phyloP scores from a whole-genome alignment of 352 stramenopile genomes.

The Paralagenidium karlingii region DNA sequence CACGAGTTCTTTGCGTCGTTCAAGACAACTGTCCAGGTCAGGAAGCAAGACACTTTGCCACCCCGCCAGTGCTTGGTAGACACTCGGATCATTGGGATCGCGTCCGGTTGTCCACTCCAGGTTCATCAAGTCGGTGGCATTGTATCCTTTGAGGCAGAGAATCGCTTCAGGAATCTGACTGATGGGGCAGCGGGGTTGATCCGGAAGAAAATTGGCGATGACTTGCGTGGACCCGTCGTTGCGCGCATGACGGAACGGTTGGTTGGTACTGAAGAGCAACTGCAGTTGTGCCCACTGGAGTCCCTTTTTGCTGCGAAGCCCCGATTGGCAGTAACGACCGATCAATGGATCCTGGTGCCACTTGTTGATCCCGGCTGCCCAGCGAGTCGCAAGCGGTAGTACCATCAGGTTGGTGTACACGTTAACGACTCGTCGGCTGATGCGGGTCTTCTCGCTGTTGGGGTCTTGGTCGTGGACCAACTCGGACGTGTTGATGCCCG shows the following conservation, averaged over 20 bases:
- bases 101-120: not conserved
- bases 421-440: constrained; percentile 3
- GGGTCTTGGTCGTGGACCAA: no score
- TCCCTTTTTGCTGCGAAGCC: not conserved
- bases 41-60: constrained; percentile 1
- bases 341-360: constrained; percentile 1
- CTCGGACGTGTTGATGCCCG: not conserved
- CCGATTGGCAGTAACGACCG: constrained; percentile 1
- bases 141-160: constrained; percentile 4
- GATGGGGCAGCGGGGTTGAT: not conserved
- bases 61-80: not conserved
- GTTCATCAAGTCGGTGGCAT: constrained; percentile 2
- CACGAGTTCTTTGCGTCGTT: no score
- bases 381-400: not conserved
- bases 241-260: not conserved
- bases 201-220: not conserved
- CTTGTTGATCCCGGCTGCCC: not conserved
- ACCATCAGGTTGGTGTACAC: constrained; percentile 4
- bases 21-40: not conserved
- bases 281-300: not conserved
- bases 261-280: not conserved
- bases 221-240: no score
- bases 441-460: no score
- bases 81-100: not conserved
- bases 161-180: constrained; percentile 2